These are phyloP conservation scores for Nitzschia palea DNA, from an alignment of 108 stramenopile genomes.

Conservation along the genomic window DNA sequence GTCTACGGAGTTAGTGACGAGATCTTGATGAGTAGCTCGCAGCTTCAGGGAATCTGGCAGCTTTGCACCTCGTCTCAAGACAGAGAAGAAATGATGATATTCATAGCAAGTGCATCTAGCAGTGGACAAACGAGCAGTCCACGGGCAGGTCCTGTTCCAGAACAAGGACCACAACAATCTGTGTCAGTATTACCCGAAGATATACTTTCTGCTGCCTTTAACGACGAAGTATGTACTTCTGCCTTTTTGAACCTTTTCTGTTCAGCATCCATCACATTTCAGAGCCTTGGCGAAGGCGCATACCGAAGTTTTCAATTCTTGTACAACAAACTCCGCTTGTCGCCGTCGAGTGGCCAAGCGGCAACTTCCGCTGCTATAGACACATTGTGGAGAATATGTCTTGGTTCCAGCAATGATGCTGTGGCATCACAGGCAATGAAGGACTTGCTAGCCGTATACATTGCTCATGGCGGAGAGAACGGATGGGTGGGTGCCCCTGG, in stretches of 20 bases:
- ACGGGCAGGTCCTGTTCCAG: neutral
- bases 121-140: slow-evolving; percentile 10
- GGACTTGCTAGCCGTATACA: slow-evolving; percentile 77
- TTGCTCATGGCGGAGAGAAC: slow-evolving; percentile 13
- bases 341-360: slow-evolving; percentile 10
- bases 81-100: slow-evolving; percentile 78
- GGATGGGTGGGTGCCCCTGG: neutral
- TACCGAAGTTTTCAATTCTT: slow-evolving; percentile 75
- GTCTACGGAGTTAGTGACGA: slow-evolving; percentile 64
- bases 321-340: slow-evolving; percentile 47
- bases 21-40: slow-evolving; percentile 48
- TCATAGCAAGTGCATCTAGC: slow-evolving; percentile 70
- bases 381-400: slow-evolving; percentile 83
- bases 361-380: slow-evolving; percentile 55
- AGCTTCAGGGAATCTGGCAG: slow-evolving; percentile 72
- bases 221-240: slow-evolving; percentile 49
- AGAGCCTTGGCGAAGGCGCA: slow-evolving; percentile 53
- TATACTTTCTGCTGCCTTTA: slow-evolving; percentile 61
- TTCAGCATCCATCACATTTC: slow-evolving; percentile 54
- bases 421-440: slow-evolving; percentile 85
- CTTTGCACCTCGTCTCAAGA: slow-evolving; percentile 64
- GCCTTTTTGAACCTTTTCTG: slow-evolving; percentile 85
- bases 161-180: slow-evolving; percentile 5
- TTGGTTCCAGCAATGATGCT: slow-evolving; percentile 57
- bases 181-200: slow-evolving; percentile 35